A percentile compares a stretch with the other conserved stretches of the same genome.
phyloP scores from a whole-genome alignment of 805 yeast species.

The Candida verbasci region DNA sequence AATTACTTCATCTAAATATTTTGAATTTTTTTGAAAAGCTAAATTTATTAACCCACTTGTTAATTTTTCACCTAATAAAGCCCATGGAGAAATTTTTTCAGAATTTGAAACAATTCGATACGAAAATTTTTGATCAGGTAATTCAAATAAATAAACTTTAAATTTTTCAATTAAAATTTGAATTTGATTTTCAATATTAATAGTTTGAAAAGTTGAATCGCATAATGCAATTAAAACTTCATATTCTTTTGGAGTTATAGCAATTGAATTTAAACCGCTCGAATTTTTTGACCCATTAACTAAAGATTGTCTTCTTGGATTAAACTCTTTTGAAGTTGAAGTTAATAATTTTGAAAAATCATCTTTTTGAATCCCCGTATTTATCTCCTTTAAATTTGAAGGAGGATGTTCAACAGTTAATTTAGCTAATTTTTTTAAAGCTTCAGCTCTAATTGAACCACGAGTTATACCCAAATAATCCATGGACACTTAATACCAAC shows the following conservation, averaged over 20 bases:
- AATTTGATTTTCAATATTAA: slow-evolving; percentile 34
- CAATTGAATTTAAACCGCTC: slow-evolving; percentile 25
- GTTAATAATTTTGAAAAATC: slow-evolving; percentile 19
- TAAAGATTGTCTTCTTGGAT: background rate
- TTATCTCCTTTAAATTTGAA: slow-evolving; percentile 7
- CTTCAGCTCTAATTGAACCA: slow-evolving; percentile 36
- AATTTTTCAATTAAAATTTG: slow-evolving; percentile 40
- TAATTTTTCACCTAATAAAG: slow-evolving; percentile 26
- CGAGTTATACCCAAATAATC: slow-evolving; percentile 35
- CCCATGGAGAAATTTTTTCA: slow-evolving; percentile 29
- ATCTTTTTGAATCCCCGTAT: slow-evolving; percentile 11
- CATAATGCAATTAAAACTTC: slow-evolving; percentile 58
- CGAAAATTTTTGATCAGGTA: slow-evolving; percentile 43
- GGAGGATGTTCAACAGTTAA: slow-evolving; percentile 21
- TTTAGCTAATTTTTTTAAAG: slow-evolving; percentile 33
- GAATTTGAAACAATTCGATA: slow-evolving; percentile 27
- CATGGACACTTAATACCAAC: no score
- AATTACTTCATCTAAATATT: slow-evolving; percentile 20
- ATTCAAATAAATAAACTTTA: slow-evolving; percentile 42
- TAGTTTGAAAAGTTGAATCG: slow-evolving; percentile 24
- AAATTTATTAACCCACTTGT: slow-evolving; percentile 29
- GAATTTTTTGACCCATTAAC: background rate
- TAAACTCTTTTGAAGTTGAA: slow-evolving; percentile 6
- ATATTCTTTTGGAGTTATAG: slow-evolving; percentile 47
- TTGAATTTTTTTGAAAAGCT: slow-evolving; percentile 19